Evolutionary conservation across 331 rosid species (phyloP).

Genomic region (Malus hybrid): DNA sequence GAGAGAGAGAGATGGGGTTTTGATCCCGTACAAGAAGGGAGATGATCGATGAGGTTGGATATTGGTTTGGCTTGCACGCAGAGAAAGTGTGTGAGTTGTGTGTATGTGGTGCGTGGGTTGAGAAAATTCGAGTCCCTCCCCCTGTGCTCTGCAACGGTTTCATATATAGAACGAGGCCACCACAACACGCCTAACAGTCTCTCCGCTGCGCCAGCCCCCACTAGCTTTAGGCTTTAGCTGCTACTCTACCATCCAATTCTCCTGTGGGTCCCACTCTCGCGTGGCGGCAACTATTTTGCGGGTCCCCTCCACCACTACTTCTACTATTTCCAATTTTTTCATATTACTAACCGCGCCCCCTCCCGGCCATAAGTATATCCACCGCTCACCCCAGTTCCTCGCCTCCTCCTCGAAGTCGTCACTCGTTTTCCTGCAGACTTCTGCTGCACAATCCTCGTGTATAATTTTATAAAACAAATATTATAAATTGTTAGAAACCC

Average conservation of each 20-base stretch:
- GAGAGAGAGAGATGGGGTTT: constrained; percentile 19
- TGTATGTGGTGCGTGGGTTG: background rate
- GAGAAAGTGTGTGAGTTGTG: constrained; percentile 30
- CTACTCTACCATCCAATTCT: background rate
- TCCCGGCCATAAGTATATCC: background rate
- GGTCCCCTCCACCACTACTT: constrained; percentile 22
- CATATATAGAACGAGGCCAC: constrained; percentile 3
- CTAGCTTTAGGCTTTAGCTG: background rate
- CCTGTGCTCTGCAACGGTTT: constrained; percentile 43
- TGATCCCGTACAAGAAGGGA: constrained; percentile 25
- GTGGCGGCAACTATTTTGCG: constrained; percentile 55
- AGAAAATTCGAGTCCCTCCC: constrained; percentile 28
- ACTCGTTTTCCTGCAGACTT: background rate
- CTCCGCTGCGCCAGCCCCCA: background rate
- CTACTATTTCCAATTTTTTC: background rate
- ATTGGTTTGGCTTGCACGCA: constrained; percentile 48
- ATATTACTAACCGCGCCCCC: background rate
- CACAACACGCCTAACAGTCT: background rate
- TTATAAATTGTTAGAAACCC: background rate
- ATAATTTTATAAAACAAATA: too few species aligned
- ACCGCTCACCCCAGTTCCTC: background rate
- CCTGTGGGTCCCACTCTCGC: constrained; percentile 46
- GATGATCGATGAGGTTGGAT: constrained; percentile 33
- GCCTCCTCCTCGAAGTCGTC: background rate
- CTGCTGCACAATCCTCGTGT: constrained; percentile 34